Percentiles rank a stretch among this genome's conserved stretches.
These are phyloP conservation scores for Tagetes erecta DNA, from an alignment of 129 eudicot genomes.

Conservation along the genomic window DNA sequence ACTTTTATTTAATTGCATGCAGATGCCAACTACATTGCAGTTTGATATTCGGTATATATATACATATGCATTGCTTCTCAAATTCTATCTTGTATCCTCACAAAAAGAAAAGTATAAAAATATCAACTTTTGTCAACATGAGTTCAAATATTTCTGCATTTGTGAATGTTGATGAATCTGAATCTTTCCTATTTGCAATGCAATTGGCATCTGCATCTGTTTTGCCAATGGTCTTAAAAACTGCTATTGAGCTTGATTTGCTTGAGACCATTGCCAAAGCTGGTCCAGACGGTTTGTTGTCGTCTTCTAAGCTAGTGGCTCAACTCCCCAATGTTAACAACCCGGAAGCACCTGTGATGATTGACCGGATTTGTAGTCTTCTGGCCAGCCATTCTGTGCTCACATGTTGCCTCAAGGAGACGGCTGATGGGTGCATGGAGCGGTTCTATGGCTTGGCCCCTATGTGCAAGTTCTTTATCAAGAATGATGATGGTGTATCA, in stretches of 20 bases:
- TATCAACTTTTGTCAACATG: conserved; percentile 8
- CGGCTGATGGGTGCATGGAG: conserved; percentile 51
- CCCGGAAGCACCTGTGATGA: conserved; percentile 41
- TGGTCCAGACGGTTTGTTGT: conserved; percentile 31
- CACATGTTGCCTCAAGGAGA: conserved; percentile 38
- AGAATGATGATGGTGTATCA: conserved; percentile 75
- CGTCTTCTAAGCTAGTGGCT: conserved; percentile 33
- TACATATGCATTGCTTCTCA: too few relatives aligned
- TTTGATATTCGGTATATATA: too few relatives aligned
- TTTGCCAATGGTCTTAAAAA: conserved; percentile 40
- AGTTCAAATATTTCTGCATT: conserved; percentile 17
- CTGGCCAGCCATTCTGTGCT: conserved; percentile 41
- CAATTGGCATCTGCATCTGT: conserved; percentile 35
- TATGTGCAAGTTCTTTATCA: conserved; percentile 78
- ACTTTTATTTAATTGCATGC: too few relatives aligned
- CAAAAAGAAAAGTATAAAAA: too few relatives aligned
- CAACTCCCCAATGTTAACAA: conserved; percentile 30
- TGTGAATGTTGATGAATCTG: conserved; percentile 23
- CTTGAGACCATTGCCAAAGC: conserved; percentile 43
- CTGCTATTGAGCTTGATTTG: conserved; percentile 44
- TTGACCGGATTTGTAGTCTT: conserved; percentile 39
- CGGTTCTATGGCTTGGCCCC: conserved; percentile 81
- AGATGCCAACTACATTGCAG: too few relatives aligned
- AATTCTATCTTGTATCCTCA: too few relatives aligned
- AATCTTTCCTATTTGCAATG: conserved; percentile 39